Evolutionary conservation across 2,329 filamentous ascomycete species (phyloP), one percentile per base, ranked within the genome.

Genomic region (Aspergillus sojae): DNA sequence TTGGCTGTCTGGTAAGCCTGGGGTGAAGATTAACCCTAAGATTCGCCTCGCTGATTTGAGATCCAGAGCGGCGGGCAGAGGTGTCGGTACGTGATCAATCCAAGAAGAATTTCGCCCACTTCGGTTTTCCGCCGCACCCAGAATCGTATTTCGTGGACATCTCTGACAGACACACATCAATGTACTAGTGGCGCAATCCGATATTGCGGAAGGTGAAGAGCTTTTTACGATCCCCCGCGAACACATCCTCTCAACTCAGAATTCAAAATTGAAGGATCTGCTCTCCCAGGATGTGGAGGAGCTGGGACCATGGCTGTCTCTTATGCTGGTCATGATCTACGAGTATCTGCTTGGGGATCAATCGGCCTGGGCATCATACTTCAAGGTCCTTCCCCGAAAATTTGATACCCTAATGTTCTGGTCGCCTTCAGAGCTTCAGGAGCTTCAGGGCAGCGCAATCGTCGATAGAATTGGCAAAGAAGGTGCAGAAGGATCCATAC

Each of bases 341-440:
- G 93, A 97, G 79, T 82, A 84, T 65, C 84, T 88, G 76, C 75
- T 80, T 57, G 81, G 88, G 77, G 57, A 80, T 70, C 64, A 79
- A 1, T 96, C 93, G 1, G 80, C 78, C 10, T 97, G 93, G 93
- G 86, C 88, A 67, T 84, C 88, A 0, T 97, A 97, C 77, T 88
- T 96, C 68, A 84, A 88, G 62, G 82, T 96, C 23, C 83, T 97
- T 5, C 93, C 93, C 3, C 74, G 75, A 59, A 72, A 79, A 1
- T 97, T 97, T 73, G 87, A 95, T 75, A 96, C 92, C 2, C 85
- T 94, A 67, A 97, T 97, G 91, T 97, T 94, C 79, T 97, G 94
- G 94, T 82, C 85, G 2, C 81, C 85, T 0, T 79, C 82, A 1
- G 93, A 97, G 75, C 82, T 97, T 3, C 79, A 81, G 0, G 84